Base-by-base conservation (phyloP, 805 yeast genomes). In the Pachysolen tannophilus region DNA sequence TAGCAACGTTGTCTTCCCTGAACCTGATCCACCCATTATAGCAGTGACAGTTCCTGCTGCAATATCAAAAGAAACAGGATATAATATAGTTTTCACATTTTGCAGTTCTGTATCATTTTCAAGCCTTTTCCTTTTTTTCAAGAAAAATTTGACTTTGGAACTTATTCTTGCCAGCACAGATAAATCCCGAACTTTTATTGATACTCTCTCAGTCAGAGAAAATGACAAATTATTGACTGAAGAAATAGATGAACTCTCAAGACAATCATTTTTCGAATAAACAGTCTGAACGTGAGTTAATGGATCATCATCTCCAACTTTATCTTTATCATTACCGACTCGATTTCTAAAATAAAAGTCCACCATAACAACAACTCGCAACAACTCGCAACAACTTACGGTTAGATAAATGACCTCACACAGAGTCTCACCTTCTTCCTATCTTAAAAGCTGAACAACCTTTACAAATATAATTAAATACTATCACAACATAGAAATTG, bases 21-120 rank as follows among this genome's bases (percentile, higher is more conserved):
- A 75, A 0, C 95, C 95, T 1, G 88, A 80, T 0, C 94, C 90
- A 3, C 95, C 95, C 61, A 86, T 69, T 8, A 85, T 81, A 5
- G 94, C 94, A 55, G 85, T 66, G 26, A 86, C 55, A 8, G 79
- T 62, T 13, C 84, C 82, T 10, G 71, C 53, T 0, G 73, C 69
- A 8, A 82, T 61, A 33, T 74, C 75, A 40, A 82, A 66, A 2
- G 82, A 72, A 31, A 83, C 61, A 19, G 73, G 54, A 24, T 67
- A 50, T 3, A 76, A 58, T 19, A 76, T 60, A 4, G 58, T 50
- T 35, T 64, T 62, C 46, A 61, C 25, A 3, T 34, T 13, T 7
- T 33, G 39, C 18, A 38, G 41, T 11, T 46, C 40, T 23, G 46
- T 56, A 7, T 54, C 39, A 34, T 50, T 53, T 11, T 14, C 23